Conservation (phyloP, 2,329 filamentous ascomycete genomes). For the Fusarium sp. region DNA sequence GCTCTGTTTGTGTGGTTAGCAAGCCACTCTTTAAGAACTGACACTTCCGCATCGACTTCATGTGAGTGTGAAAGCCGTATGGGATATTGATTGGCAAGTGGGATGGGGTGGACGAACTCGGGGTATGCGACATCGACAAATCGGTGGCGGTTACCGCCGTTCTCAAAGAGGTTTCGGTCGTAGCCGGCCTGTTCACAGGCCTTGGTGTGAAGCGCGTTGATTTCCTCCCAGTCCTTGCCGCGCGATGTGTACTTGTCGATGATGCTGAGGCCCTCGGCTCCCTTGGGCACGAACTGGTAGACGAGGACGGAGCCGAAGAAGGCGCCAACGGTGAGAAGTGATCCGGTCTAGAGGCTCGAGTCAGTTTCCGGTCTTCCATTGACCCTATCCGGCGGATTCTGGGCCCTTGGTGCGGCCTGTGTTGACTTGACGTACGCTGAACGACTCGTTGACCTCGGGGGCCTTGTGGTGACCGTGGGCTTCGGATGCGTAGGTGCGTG, state of each 20-base stretch:
- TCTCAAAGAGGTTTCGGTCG: slow-evolving; percentile 66
- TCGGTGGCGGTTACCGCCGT: slow-evolving; percentile 56
- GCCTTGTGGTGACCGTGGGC: slow-evolving; percentile 61
- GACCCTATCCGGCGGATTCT: background rate
- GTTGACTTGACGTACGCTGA: slow-evolving; percentile 64
- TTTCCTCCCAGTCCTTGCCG: slow-evolving; percentile 61
- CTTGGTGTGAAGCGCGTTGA: slow-evolving; percentile 64
- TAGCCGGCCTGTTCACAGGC: slow-evolving; percentile 66
- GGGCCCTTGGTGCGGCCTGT: slow-evolving; percentile 26
- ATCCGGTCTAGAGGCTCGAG: slow-evolving; percentile 55
- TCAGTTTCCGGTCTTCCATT: slow-evolving; percentile 30
- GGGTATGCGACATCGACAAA: slow-evolving; percentile 66
- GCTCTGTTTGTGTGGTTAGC: slow-evolving; percentile 54
- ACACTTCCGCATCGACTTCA: background rate
- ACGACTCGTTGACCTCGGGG: slow-evolving; percentile 62
- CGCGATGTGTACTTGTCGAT: slow-evolving; percentile 60
- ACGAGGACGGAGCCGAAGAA: slow-evolving; percentile 58
- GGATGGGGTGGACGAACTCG: slow-evolving; percentile 60
- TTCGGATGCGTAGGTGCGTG: slow-evolving; percentile 66
- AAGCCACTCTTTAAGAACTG: background rate
- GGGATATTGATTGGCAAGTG: background rate
- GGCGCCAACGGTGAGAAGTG: slow-evolving; percentile 59
- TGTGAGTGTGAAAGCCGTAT: background rate
- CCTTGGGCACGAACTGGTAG: slow-evolving; percentile 62
- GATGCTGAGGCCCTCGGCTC: slow-evolving; percentile 63